Conservation (phyloP, 169 alveolate species). For the Eimeria maxima region DNA sequence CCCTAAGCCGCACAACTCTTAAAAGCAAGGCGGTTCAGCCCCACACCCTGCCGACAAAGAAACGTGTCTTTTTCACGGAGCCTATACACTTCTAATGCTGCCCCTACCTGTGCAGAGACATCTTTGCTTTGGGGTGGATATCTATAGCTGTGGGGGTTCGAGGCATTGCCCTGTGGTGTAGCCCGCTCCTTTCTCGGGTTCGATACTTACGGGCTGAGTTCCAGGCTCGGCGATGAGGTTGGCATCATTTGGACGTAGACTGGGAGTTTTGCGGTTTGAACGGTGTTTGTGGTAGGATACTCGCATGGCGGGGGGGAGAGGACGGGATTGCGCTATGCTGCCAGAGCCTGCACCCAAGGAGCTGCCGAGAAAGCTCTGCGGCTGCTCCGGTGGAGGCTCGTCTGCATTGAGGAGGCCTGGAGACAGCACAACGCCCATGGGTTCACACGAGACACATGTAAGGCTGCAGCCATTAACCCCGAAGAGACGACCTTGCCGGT, state of each 20-base stretch:
- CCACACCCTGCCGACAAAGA: background rate
- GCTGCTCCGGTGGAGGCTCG: conserved; percentile 78
- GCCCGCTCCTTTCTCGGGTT: background rate
- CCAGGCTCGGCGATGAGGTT: background rate
- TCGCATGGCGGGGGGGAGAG: conserved; percentile 48
- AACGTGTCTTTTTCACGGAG: background rate
- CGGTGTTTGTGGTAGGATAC: background rate
- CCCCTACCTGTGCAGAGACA: conserved; percentile 13
- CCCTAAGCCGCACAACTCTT: background rate
- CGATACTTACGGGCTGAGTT: background rate
- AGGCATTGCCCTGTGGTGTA: background rate
- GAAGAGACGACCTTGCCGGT: background rate
- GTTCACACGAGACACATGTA: conserved; percentile 63
- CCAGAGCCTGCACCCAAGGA: conserved; percentile 74
- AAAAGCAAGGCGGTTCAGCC: background rate
- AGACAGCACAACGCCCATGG: conserved; percentile 80
- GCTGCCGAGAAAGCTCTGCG: conserved; percentile 75
- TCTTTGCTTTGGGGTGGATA: background rate
- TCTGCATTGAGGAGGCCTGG: conserved; percentile 81
- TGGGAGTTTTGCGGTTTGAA: background rate
- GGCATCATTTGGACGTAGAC: background rate
- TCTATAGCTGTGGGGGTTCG: background rate
- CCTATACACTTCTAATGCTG: background rate
- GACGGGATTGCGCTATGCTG: conserved; percentile 69
- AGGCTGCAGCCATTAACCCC: background rate